Evolutionary conservation across 129 eudicot species (phyloP).

Genomic region (Sambucus nigra): DNA sequence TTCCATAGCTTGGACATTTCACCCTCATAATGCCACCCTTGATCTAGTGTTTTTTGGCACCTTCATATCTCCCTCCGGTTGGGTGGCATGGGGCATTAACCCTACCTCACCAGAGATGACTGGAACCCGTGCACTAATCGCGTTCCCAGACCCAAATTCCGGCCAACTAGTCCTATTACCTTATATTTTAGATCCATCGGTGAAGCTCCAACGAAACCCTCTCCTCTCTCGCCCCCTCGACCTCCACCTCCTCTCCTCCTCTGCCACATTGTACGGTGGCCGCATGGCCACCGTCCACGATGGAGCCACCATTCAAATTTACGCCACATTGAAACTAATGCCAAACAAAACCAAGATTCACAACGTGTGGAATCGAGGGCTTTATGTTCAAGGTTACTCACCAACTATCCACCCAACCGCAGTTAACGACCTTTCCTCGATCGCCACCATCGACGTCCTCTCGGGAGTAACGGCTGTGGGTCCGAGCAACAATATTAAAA

Average conservation of each 20-base stretch:
- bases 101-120: constrained; percentile 79
- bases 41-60: constrained; percentile 71
- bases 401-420: constrained; percentile 89
- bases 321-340: constrained; percentile 58
- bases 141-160: constrained; percentile 93
- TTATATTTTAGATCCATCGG: constrained; percentile 63
- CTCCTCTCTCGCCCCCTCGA: constrained; percentile 80
- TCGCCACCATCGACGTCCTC: constrained; percentile 57
- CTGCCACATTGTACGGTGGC: constrained; percentile 75
- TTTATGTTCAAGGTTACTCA: constrained; percentile 95
- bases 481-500: constrained; percentile 25
- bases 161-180: constrained; percentile 84
- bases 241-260: constrained; percentile 64
- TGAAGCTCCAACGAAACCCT: constrained; percentile 54
- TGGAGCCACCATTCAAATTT: constrained; percentile 66
- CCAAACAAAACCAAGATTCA: constrained; percentile 76
- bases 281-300: constrained; percentile 65
- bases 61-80: constrained; percentile 92
- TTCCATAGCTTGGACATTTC: constrained; percentile 85
- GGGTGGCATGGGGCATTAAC: constrained; percentile 96
- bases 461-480: constrained; percentile 41
- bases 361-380: constrained; percentile 72
- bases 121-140: constrained; percentile 74
- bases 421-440: constrained; percentile 55
- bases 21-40: constrained; percentile 69